These are phyloP conservation scores for Brettanomyces naardenensis DNA, from an alignment of 805 yeast genomes.

Conservation along the genomic window DNA sequence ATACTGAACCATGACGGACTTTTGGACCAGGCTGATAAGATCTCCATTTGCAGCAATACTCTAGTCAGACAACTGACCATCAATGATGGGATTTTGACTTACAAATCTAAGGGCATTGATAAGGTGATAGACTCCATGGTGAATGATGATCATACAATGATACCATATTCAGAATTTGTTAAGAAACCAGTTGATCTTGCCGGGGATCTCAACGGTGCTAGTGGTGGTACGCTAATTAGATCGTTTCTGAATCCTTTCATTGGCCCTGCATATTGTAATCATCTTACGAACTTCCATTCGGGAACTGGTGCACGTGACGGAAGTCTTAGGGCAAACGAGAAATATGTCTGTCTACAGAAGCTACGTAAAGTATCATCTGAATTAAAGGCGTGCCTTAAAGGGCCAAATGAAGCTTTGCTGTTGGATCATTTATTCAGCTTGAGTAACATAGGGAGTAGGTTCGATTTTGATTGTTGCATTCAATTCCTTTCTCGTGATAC, in stretches of 20 bases:
- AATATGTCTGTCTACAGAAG: constrained; percentile 12
- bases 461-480: constrained; percentile 18
- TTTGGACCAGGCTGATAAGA: constrained; percentile 21
- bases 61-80: constrained; percentile 12
- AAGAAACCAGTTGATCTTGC: constrained; percentile 4
- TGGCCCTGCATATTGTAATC: constrained; percentile 3
- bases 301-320: constrained; percentile 5
- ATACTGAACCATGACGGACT: constrained; percentile 12
- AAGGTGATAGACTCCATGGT: constrained; percentile 18
- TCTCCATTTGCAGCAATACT: constrained; percentile 15
- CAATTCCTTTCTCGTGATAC: constrained; percentile 15
- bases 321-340: constrained; percentile 11
- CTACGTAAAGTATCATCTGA: constrained; percentile 8
- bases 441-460: constrained; percentile 5
- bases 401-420: constrained; percentile 10
- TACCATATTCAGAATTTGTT: constrained; percentile 16
- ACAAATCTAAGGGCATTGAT: constrained; percentile 19
- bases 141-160: constrained; percentile 13
- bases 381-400: constrained; percentile 5
- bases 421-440: constrained; percentile 9
- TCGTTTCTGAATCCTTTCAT: constrained; percentile 5
- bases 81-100: constrained; percentile 2
- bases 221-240: constrained; percentile 6
- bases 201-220: constrained; percentile 1
- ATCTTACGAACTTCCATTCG: constrained; percentile 9